Percentiles rank a stretch among this genome's conserved stretches.
Conservation (phyloP, 1,284 basidiomycete genomes). For the Apiotrichum porosum region DNA sequence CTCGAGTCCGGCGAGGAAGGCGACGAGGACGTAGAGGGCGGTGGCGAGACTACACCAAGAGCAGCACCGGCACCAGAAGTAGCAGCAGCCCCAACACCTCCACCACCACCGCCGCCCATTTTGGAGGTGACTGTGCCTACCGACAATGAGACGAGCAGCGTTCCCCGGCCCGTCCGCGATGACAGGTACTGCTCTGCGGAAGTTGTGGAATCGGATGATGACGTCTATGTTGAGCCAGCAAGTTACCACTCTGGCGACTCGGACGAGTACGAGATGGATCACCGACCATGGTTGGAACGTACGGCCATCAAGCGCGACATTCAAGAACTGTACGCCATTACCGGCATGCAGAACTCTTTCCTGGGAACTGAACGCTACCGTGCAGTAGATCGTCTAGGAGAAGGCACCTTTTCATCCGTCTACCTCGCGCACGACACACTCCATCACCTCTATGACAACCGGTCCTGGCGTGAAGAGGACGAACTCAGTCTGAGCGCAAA, state of each 20-base stretch:
- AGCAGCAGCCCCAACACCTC: too few relatives aligned
- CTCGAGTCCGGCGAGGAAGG: constrained; percentile 34
- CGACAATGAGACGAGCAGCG: too few relatives aligned
- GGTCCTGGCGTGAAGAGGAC: constrained; percentile 65
- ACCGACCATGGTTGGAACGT: constrained; percentile 60
- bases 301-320: constrained; percentile 75
- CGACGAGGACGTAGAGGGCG: constrained; percentile 33
- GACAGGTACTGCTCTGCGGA: too few relatives aligned
- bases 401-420: constrained; percentile 95
- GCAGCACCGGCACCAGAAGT: constrained; percentile 21
- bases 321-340: constrained; percentile 43
- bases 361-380: constrained; percentile 56
- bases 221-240: constrained; percentile 14
- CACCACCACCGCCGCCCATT: too few relatives aligned
- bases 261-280: constrained; percentile 44
- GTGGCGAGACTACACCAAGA: constrained; percentile 55
- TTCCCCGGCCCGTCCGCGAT: too few relatives aligned
- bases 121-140: too few relatives aligned
- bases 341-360: constrained; percentile 9
- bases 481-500: too few relatives aligned
- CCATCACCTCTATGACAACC: constrained; percentile 73
- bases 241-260: constrained; percentile 46
- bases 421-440: constrained; percentile 89
- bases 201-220: constrained; percentile 15
- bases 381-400: constrained; percentile 85